phyloP scores from a whole-genome alignment of 371 early-diverging fungal species.

The Parasitella parasitica region DNA sequence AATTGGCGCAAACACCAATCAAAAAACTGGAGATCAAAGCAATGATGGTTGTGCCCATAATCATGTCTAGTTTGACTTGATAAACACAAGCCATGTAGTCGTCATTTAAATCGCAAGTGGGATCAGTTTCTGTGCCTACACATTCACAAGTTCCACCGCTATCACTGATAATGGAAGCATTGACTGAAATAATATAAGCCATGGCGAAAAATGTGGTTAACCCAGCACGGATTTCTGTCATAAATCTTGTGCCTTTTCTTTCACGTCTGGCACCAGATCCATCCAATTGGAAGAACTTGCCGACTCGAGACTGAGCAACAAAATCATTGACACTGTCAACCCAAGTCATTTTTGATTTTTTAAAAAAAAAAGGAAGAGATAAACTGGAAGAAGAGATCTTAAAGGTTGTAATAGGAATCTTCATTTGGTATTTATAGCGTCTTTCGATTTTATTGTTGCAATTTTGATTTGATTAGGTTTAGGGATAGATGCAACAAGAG shows the following conservation, averaged over 20 bases:
- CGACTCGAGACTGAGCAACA: constrained; percentile 55
- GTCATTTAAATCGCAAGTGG: constrained; percentile 41
- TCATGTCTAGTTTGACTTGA: constrained; percentile 64
- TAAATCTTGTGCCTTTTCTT: constrained; percentile 61
- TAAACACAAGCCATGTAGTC: constrained; percentile 65
- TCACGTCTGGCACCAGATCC: constrained; percentile 55
- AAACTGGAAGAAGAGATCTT: not conserved
- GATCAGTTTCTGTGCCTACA: constrained; percentile 41
- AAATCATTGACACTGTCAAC: constrained; percentile 47
- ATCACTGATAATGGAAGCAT: constrained; percentile 75
- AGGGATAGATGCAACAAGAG: not conserved
- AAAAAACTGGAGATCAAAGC: constrained; percentile 64
- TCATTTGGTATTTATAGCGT: not conserved
- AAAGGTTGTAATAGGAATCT: not conserved
- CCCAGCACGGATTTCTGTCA: constrained; percentile 72
- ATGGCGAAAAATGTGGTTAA: constrained; percentile 48
- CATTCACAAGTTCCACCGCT: constrained; percentile 78
- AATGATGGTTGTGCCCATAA: constrained; percentile 71
- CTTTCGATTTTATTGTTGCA: not conserved
- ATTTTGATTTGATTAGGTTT: not conserved
- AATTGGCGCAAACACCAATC: constrained; percentile 73
- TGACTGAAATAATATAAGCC: constrained; percentile 55
- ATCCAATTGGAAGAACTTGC: constrained; percentile 67
- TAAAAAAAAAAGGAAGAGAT: not conserved
- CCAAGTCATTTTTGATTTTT: constrained; percentile 22